Base-by-base conservation (phyloP, 2,329 filamentous ascomycete species). In the Trichoderma asperellum region DNA sequence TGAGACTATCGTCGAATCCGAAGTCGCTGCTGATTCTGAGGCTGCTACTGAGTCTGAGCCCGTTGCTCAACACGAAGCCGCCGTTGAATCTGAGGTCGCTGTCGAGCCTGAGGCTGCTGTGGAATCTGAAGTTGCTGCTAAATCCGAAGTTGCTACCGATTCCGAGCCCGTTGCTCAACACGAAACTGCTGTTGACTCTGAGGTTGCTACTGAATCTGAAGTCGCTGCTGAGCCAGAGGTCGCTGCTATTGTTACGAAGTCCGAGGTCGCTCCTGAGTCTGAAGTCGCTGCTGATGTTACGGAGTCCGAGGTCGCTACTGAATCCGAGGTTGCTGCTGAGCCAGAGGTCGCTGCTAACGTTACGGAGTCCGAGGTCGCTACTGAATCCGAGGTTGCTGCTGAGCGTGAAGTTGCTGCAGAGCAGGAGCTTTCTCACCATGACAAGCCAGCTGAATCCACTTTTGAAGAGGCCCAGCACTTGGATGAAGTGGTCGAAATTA, bases 121-220 rank as follows among this genome's bases (percentile, higher is more conserved):
- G 2, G 53, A 66, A 21, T 66, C 62, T 29, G 59, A 62, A 11
- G 29, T 27, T 52, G 59, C 43, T 27, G 12, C 59, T 0, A 11
- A 62, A n/a, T 32, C 24, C 10, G 72, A 62, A 12, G 56, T 67
- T 21, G 52, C 43, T 16, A 68, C 70, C 35, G 71, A 74, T 65
- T 69, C 71, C 40, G 55, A 35, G 12, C 40, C 40, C 32, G 62
- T 32, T 27, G 58, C 66, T 24, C 52, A 64, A 4, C 52, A 60
- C 21, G 47, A 69, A 5, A n/a, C 52, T 16, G 56, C 57, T 55
- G 58, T 16, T 32, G 56, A 53, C 14, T 12, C 60, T 16, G 56
- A 59, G n/a, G 60, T 55, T 52, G 27, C 57, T 21, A 8, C 47
- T n/a, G 55, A 57, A 10, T 57, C 55, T 12, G 53, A 57, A 4